Conservation (phyloP, 1,284 basidiomycete genomes). For the Cryptococcus deneoformans region DNA sequence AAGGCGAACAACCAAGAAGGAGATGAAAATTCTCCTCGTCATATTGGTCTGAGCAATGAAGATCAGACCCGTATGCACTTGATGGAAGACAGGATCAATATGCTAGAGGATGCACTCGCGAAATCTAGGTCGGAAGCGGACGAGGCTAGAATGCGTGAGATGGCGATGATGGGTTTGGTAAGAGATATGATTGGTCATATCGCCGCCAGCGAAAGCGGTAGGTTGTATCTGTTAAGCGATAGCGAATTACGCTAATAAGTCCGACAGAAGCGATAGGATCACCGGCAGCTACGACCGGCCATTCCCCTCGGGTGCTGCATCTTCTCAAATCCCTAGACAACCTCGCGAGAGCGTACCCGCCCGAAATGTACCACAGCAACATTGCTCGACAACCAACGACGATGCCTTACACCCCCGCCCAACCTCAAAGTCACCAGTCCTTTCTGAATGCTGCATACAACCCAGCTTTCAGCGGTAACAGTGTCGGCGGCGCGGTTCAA, state of each 20-base stretch:
- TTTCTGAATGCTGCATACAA: conserved; percentile 1
- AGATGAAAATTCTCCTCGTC: conserved; percentile 54
- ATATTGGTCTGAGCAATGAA: conserved; percentile 23
- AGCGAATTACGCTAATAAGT: not conserved
- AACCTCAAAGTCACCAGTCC: not conserved
- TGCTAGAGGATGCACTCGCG: conserved; percentile 33
- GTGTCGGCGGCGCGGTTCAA: not conserved
- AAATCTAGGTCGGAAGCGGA: conserved; percentile 30
- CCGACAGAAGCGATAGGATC: conserved; percentile 8
- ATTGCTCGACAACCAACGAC: not conserved
- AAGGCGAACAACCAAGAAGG: conserved; percentile 25
- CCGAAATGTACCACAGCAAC: not conserved
- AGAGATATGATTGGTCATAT: conserved; percentile 38
- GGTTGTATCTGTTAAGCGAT: conserved; percentile 4
- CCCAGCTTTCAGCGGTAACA: not conserved
- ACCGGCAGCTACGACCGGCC: conserved; percentile 10
- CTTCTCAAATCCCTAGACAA: conserved; percentile 25
- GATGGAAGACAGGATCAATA: conserved; percentile 35
- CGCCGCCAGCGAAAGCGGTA: conserved; percentile 32
- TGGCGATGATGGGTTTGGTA: conserved; percentile 27
- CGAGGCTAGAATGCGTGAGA: conserved; percentile 29
- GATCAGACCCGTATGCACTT: conserved; percentile 32
- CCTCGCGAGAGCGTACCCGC: conserved; percentile 6
- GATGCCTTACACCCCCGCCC: not conserved
- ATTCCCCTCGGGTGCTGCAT: conserved; percentile 22